These are phyloP conservation scores for Phialophora tarda DNA, from an alignment of 2,329 filamentous ascomycete species.

Conservation along the genomic window DNA sequence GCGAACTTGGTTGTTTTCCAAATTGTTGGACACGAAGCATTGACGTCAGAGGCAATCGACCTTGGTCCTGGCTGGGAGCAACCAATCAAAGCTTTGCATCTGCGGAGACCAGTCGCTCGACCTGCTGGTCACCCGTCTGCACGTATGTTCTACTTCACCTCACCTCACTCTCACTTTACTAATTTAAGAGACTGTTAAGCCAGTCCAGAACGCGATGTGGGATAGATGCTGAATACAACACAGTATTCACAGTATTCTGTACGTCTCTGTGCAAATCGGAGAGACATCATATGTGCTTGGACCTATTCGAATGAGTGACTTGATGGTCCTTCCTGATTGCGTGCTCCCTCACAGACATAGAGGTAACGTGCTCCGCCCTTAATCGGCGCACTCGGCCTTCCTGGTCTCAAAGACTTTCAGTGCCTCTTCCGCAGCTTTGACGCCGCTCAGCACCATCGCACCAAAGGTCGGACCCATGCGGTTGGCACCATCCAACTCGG, in stretches of 20 bases:
- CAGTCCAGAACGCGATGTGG: background rate
- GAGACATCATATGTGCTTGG: background rate
- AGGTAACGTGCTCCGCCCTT: constrained; percentile 23
- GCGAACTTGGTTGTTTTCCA: background rate
- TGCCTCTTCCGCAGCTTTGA: constrained; percentile 90
- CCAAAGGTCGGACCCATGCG: constrained; percentile 90
- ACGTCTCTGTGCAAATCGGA: background rate
- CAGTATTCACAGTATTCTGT: background rate
- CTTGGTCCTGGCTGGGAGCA: background rate
- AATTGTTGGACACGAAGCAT: background rate
- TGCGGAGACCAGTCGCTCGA: background rate
- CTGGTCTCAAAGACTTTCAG: constrained; percentile 77
- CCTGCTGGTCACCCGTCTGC: no score
- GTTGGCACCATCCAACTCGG: constrained; percentile 88
- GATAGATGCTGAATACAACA: background rate
- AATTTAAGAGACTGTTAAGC: background rate
- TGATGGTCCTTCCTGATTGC: background rate
- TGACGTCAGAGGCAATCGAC: constrained; percentile 2
- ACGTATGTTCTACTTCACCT: background rate
- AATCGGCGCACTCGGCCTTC: constrained; percentile 75
- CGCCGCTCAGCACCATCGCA: constrained; percentile 84
- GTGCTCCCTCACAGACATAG: background rate
- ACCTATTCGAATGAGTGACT: constrained; percentile 7
- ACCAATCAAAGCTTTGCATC: background rate
- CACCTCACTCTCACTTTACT: background rate